A percentile compares a stretch with the other conserved stretches of the same genome.
phyloP scores from a whole-genome alignment of 371 early-diverging fungal genomes.

The Syncephalastrum racemosum region DNA sequence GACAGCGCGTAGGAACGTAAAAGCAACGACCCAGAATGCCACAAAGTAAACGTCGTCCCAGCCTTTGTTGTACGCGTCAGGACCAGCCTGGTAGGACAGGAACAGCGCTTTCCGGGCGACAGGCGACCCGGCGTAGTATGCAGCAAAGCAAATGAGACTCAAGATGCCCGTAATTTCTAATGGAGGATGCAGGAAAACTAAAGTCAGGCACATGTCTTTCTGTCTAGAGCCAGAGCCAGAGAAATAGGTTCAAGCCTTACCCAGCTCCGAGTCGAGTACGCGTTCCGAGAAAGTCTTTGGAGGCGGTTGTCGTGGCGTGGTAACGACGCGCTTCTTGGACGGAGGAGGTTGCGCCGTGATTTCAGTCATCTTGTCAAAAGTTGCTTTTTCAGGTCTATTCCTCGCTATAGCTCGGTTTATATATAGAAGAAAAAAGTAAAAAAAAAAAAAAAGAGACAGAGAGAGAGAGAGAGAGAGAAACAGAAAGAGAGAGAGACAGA shows the following conservation, averaged over 20 bases:
- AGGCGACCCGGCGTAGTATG: constrained; percentile 17
- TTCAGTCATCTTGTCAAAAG: too few relatives aligned
- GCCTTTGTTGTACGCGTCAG: constrained; percentile 44
- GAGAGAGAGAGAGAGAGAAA: too few relatives aligned
- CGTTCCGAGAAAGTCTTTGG: constrained; percentile 12
- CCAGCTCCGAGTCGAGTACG: constrained; percentile 15
- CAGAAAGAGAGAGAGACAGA: too few relatives aligned
- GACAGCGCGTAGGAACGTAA: constrained; percentile 66
- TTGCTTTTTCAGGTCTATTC: not conserved
- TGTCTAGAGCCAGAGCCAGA: too few relatives aligned
- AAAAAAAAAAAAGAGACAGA: too few relatives aligned
- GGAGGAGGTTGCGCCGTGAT: too few relatives aligned
- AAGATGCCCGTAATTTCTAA: constrained; percentile 24
- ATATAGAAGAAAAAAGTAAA: too few relatives aligned
- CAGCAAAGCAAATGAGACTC: constrained; percentile 5
- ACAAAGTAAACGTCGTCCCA: constrained; percentile 61
- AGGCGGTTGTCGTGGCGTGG: too few relatives aligned
- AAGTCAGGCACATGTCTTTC: too few relatives aligned
- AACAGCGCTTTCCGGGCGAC: constrained; percentile 20
- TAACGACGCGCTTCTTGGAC: too few relatives aligned
- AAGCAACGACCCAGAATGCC: constrained; percentile 65
- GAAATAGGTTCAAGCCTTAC: constrained; percentile 3
- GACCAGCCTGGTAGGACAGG: constrained; percentile 20
- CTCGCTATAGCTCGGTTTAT: not conserved
- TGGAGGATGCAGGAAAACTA: not conserved